Base-by-base conservation (phyloP, 371 early-diverging fungal species). In the Phascolomyces articulosus region DNA sequence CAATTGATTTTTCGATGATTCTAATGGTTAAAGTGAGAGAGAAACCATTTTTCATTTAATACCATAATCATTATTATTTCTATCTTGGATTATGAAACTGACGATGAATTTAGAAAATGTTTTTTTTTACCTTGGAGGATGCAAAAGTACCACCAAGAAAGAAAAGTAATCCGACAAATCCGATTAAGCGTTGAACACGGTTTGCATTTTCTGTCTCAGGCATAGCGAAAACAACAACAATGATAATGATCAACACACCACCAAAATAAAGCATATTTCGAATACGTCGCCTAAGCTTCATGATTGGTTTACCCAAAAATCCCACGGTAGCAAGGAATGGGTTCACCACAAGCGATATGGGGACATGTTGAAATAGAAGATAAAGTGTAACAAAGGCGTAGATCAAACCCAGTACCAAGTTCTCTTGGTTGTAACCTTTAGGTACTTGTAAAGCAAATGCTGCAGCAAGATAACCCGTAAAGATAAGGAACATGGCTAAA, bases 121-220 rank as follows among this genome's bases (percentile, higher is more conserved):
- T n/a, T n/a, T n/a, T n/a, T n/a, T n/a, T 67, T 78, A 82, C 84
- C 55, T 68, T 74, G 20, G 95, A 96, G 48, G 80, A 82, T 1
- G 63, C 69, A 40, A 72, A 77, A 53, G 90, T 68, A n/a, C 82
- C 16, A 10, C 48, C 53, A 18, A 91, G 63, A 44, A 94, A 87
- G 51, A 93, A 73, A 55, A 87, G 40, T 40, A 95, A 72, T 34
- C 95, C 96, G 62, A 86, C 73, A 55, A 93, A 73, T 41, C 93
- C 91, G 77, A 92, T 91, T 55, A 93, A 60, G 27, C 96, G 87
- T 60, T 89, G 86, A 40, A 85, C 65, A 40, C 90, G 87, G 56
- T 76, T 88, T 21, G 92, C 90, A 23, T 73, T 67, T 0, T 58
- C 64, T 47, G 75, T 80, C 34, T 78, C 81, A 1, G 89, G 85